phyloP scores from a whole-genome alignment of 1,284 basidiomycete species.

The Papiliotrema nemorosa region DNA sequence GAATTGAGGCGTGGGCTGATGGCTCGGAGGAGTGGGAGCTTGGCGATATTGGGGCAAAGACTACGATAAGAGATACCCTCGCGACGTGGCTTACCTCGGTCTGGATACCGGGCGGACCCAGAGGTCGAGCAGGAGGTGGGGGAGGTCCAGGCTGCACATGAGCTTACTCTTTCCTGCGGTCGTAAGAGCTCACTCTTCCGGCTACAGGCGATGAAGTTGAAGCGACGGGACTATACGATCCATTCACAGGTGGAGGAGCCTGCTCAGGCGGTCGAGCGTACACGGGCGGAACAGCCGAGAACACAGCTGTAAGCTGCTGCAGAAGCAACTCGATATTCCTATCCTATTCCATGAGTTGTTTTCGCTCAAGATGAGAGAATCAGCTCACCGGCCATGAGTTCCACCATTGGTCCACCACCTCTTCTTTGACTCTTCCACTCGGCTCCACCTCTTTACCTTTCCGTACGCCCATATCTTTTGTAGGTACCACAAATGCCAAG shows the following conservation, averaged over 20 bases:
- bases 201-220: too few species aligned
- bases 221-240: background rate
- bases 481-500: conserved; percentile 93
- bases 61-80: conserved; percentile 5
- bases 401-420: conserved; percentile 64
- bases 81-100: conserved; percentile 9
- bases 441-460: conserved; percentile 73
- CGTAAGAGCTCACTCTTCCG: background rate
- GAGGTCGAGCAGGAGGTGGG: conserved; percentile 30
- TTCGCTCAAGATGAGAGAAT: conserved; percentile 56
- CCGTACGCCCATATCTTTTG: conserved; percentile 82
- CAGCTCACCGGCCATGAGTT: conserved; percentile 72
- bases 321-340: conserved; percentile 31
- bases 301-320: conserved; percentile 55
- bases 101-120: conserved; percentile 7
- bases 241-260: background rate
- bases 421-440: conserved; percentile 60
- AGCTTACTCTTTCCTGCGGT: background rate
- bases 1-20: conserved; percentile 11
- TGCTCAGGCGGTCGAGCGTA: conserved; percentile 69
- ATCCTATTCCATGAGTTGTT: conserved; percentile 1
- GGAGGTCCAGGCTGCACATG: conserved; percentile 19
- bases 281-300: conserved; percentile 81
- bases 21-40: conserved; percentile 27
- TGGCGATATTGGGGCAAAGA: conserved; percentile 31